phyloP scores from a whole-genome alignment of 768 basidiomycete species.

The Lyophyllum decastes region DNA sequence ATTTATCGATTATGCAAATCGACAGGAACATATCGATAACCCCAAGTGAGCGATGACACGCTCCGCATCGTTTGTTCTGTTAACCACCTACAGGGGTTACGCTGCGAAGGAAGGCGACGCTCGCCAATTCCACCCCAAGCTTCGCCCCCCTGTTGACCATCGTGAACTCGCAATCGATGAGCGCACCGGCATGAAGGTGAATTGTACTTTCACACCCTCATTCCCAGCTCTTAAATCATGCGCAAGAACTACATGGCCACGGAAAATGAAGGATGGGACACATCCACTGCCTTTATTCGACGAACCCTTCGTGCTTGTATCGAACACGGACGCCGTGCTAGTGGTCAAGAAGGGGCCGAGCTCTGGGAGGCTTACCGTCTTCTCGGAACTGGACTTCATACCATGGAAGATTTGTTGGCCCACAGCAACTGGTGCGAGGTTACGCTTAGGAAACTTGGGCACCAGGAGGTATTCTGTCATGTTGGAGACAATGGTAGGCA shows the following conservation, averaged over 20 bases:
- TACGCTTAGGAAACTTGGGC: constrained; percentile 66
- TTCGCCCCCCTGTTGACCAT: constrained; percentile 73
- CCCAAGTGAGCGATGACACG: constrained; percentile 50
- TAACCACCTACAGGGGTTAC: constrained; percentile 51
- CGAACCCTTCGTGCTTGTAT: constrained; percentile 68
- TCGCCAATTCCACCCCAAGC: constrained; percentile 65
- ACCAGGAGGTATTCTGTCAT: constrained; percentile 75
- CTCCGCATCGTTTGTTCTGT: not conserved
- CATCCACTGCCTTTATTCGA: constrained; percentile 68
- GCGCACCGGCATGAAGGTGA: constrained; percentile 79
- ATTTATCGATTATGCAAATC: not conserved
- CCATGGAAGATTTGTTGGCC: constrained; percentile 74
- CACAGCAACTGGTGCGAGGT: constrained; percentile 85
- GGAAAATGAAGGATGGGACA: constrained; percentile 68
- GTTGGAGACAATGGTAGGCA: constrained; percentile 62
- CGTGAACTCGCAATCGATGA: constrained; percentile 76
- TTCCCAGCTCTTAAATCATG: not conserved
- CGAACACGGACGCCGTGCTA: constrained; percentile 59
- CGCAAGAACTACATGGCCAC: constrained; percentile 78
- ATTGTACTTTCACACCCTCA: not conserved
- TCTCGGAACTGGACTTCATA: constrained; percentile 68
- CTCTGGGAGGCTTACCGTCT: constrained; percentile 71
- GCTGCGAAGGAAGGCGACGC: constrained; percentile 72
- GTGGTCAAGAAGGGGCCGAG: constrained; percentile 53
- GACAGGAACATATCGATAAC: constrained; percentile 76